Evolutionary conservation across 805 yeast species (phyloP), one percentile per base, ranked within the genome.

Genomic region (Teunomyces panamensis): DNA sequence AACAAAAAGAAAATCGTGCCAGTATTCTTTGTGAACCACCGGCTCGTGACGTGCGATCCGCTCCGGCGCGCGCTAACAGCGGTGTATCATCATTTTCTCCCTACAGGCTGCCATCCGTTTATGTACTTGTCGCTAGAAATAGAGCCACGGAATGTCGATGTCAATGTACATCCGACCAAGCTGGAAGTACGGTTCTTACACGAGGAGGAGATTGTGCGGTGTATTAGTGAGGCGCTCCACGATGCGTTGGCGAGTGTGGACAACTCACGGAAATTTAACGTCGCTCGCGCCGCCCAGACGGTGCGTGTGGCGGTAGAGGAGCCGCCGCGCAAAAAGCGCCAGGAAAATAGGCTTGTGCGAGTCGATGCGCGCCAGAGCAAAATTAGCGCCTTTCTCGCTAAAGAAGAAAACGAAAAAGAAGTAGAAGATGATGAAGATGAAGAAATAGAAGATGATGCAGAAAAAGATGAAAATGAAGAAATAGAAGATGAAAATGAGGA

Each of bases 111-210:
- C 44, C 80, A 76, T 54, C 85, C 96, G 0, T 94, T 94, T 60
- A 75, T 88, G 1, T 94, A 90, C 64, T 49, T 94, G 45, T 75
- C 87, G 42, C 62, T 94, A n/a, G 69, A 70, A 14, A 80, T 94
- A 2, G 70, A 75, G 17, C 87, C 97, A 0, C 68, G 67, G 30
- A 83, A 84, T 50, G 75, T 94, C 6, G 99, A 94, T 63, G 98
- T 94, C 11, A 94, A 94, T 61, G 84, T 94, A 10, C 99, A 94
- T 60, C 99, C 99, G 0, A 92, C 98, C 0, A 94, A 94, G 56
- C 77, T 92, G 49, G 97, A 92, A 57, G 97, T 94, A 2, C 64
- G 95, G 37, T 90, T 94, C 60, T 68, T 94, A 30, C 66, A 82
- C 62, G 97, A 94, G 57, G 94, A 86, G 39, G 97, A 91, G 59